A percentile compares a stretch with the other conserved stretches of the same genome.
Conservation (phyloP, 768 basidiomycete species). For the Leucocoprinus sp. region DNA sequence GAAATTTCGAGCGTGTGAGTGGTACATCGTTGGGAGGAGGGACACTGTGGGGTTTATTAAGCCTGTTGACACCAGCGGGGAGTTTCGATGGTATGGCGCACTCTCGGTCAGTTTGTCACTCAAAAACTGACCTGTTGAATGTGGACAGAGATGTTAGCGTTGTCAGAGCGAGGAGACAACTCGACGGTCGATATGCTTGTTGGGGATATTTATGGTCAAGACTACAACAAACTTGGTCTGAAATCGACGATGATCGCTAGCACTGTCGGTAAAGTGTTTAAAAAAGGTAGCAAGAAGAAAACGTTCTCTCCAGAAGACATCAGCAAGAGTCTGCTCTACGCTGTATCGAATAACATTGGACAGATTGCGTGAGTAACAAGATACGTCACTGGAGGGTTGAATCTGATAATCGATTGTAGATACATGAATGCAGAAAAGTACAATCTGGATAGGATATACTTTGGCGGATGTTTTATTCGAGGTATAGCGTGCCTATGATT, state of each 20-base stretch:
- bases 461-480: conserved; percentile 98
- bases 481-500: conserved; percentile 39
- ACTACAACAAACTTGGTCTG: conserved; percentile 89
- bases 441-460: conserved; percentile 92
- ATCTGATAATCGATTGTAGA: conserved; percentile 29
- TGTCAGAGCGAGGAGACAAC: conserved; percentile 94
- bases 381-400: conserved; percentile 4
- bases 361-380: conserved; percentile 89
- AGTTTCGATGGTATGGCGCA: conserved; percentile 89
- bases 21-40: conserved; percentile 97
- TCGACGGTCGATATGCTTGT: conserved; percentile 96
- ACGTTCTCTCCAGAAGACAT: conserved; percentile 89
- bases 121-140: conserved; percentile 9
- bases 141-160: conserved; percentile 81
- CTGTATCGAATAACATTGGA: conserved; percentile 97
- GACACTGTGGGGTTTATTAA: conserved; percentile 93
- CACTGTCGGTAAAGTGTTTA: conserved; percentile 97
- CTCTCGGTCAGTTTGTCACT: conserved; percentile 8
- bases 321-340: conserved; percentile 88
- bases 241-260: conserved; percentile 98
- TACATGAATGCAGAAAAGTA: conserved; percentile 99
- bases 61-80: conserved; percentile 88
- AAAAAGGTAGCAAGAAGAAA: conserved; percentile 72
- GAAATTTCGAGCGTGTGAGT: conserved; percentile 90
- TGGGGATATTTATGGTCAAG: conserved; percentile 98